Conservation (phyloP, 805 yeast genomes). For the Kazachstania psychrophila region DNA sequence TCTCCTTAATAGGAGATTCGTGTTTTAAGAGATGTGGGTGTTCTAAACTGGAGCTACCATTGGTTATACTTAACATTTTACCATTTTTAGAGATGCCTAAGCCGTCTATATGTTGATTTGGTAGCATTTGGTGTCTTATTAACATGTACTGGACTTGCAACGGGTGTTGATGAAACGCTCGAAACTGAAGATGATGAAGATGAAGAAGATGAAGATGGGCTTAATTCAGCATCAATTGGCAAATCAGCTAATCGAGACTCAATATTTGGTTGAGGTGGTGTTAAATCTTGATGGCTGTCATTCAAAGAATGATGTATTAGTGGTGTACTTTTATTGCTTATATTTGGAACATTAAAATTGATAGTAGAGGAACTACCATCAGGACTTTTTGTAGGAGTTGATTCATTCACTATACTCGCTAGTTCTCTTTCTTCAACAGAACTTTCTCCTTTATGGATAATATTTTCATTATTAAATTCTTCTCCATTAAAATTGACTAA, state of each 20-base stretch:
- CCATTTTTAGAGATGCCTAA: conserved; percentile 12
- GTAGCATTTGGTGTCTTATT: background rate
- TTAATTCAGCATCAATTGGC: background rate
- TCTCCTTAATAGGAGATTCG: background rate
- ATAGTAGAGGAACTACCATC: too few species aligned
- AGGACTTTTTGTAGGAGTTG: too few species aligned
- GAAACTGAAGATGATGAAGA: conserved; percentile 8
- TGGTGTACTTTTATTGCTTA: background rate
- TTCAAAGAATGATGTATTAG: too few species aligned
- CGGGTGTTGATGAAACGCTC: conserved; percentile 12
- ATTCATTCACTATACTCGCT: too few species aligned
- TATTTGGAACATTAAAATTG: too few species aligned
- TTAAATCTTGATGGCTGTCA: too few species aligned
- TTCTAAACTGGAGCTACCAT: background rate
- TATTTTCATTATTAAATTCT: too few species aligned
- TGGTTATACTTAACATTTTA: background rate
- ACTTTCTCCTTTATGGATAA: background rate
- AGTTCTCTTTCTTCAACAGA: background rate
- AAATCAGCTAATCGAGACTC: background rate
- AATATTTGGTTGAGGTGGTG: too few species aligned
- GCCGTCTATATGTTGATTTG: conserved; percentile 5
- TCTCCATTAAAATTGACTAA: too few species aligned
- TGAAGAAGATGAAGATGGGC: conserved; percentile 8
- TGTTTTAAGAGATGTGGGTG: background rate
- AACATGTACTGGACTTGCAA: conserved; percentile 9